Base-by-base conservation (phyloP, 129 eudicot genomes). In the Calendula officinalis region DNA sequence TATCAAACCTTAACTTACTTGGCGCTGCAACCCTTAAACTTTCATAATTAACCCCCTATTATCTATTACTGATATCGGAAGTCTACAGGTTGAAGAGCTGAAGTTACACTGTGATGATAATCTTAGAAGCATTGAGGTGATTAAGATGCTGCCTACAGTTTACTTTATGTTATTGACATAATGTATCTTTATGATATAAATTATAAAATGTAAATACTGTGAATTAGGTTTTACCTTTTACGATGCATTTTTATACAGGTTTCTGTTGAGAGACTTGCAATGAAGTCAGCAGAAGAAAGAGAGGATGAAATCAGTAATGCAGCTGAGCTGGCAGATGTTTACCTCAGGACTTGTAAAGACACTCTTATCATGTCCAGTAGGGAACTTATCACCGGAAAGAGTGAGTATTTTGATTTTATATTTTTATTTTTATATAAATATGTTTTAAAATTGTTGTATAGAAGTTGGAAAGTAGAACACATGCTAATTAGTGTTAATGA, bases 321-420 rank as follows among this genome's bases (percentile, higher is more conserved):
- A 15, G 95, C 95, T 67, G 96, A 88, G 66, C 42, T 88, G 83
- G 99, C 99, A 64, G 92, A 88, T 66, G 68, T 83, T 68, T 94
- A 72, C 80, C 82, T 94, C 44, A 67, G 78, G 62, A 75, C 84
- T 67, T 60, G 82, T 61, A 73, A 75, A 68, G 99, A 94, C 73
- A 88, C 99, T 64, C 82, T 94, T 40, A 76, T 94, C 57, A 75
- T 94, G 91, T 88, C 99, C 62, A 94, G 99, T 46, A 77, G 99
- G 64, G 82, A 83, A 71, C 96, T 94, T 60, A 73, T 94, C 50
- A 81, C 81, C 7, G 99, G 99, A 38, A 88, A 85, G 77, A 81
- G 99, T 94, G 70, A 82, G 97, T 63, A 16, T 27, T 48, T 38
- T 80, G 12, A 35, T 61, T 50, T 50, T 52, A 9, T 51, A 48